These are phyloP conservation scores for Zoysia matrella DNA, from an alignment of 202 grass and related monocot genomes.

Conservation along the genomic window DNA sequence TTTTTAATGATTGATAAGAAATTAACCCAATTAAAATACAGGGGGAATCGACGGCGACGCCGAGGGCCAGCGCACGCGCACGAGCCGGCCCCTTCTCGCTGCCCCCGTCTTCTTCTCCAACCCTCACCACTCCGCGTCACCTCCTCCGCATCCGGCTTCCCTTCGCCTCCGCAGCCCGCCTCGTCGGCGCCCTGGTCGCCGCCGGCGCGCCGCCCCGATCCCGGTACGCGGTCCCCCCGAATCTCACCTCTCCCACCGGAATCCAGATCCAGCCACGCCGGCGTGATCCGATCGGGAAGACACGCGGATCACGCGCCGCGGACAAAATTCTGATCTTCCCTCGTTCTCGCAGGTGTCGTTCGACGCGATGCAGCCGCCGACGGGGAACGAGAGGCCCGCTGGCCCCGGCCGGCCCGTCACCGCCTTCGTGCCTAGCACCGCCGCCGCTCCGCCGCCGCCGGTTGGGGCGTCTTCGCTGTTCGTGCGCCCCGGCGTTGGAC, in stretches of 20 bases:
- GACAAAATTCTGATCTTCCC: conserved; percentile 3
- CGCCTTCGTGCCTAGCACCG: conserved; percentile 42
- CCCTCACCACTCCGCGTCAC: conserved; percentile 7
- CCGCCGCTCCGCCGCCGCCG: conserved; percentile 10
- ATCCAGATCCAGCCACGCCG: conserved; percentile 42
- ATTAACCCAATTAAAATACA: background rate
- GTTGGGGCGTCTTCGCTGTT: conserved; percentile 15
- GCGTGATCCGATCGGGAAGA: conserved; percentile 42
- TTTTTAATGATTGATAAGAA: no score
- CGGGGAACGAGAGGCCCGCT: conserved; percentile 50
- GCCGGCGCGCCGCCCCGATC: conserved; percentile 42
- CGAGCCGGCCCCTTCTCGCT: background rate
- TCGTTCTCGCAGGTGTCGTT: conserved; percentile 22
- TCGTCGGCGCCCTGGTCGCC: conserved; percentile 26
- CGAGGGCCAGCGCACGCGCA: background rate
- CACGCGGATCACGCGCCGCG: conserved; percentile 31
- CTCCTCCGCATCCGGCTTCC: conserved; percentile 10
- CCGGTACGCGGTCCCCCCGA: conserved; percentile 22
- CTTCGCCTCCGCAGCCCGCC: background rate
- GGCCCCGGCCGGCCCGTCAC: conserved; percentile 42
- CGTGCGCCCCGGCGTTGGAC: background rate
- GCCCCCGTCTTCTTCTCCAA: conserved; percentile 7
- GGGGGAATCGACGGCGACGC: background rate
- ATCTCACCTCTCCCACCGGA: background rate
- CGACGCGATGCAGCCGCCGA: conserved; percentile 54